Evolutionary conservation across 106 monocot genomes (phyloP).

Genomic region (Cymbidium sinense): DNA sequence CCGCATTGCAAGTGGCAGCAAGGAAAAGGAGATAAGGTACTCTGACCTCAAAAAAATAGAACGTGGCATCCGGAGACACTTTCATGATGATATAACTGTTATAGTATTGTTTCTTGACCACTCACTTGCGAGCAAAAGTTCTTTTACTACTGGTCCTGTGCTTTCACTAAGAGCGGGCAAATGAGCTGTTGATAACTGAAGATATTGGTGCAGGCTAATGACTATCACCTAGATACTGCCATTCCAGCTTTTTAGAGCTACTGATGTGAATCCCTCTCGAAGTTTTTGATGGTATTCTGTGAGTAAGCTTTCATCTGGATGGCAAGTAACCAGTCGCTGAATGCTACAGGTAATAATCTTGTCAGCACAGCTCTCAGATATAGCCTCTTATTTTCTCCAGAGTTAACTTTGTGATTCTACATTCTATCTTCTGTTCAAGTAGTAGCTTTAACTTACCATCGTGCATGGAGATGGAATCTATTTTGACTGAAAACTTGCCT

Average conservation of each 20-base stretch:
- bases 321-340: too few species aligned
- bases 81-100: slow-evolving; percentile 13
- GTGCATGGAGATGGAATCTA: neutral
- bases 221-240: too few species aligned
- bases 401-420: neutral
- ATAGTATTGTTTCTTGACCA: slow-evolving; percentile 10
- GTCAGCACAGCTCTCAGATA: neutral
- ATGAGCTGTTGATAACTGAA: neutral
- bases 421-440: too few species aligned
- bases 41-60: slow-evolving; percentile 10
- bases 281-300: too few species aligned
- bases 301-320: too few species aligned
- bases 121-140: neutral
- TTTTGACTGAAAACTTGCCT: neutral
- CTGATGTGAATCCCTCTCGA: too few species aligned
- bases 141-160: neutral
- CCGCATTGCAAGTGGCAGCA: slow-evolving; percentile 5
- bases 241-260: too few species aligned
- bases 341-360: neutral
- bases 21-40: slow-evolving; percentile 13
- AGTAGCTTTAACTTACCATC: neutral
- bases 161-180: slow-evolving; percentile 8
- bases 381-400: neutral
- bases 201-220: neutral
- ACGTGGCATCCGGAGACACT: slow-evolving; percentile 11